These are phyloP conservation scores for Pleurotus citrinopileatus DNA, from an alignment of 768 basidiomycete species.

Conservation along the genomic window DNA sequence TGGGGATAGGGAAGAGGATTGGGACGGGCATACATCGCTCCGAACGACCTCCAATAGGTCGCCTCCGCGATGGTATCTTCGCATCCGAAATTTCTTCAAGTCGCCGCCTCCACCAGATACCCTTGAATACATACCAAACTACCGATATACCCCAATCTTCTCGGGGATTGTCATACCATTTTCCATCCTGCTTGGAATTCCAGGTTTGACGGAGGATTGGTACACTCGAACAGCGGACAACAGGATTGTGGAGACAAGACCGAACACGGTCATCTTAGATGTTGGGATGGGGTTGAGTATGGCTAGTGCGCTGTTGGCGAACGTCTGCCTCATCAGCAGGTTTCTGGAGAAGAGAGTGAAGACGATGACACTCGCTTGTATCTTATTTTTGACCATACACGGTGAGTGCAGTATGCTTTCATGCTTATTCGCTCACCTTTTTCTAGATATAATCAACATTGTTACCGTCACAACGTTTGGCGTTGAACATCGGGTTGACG, in stretches of 20 bases:
- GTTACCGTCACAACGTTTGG: slow-evolving; percentile 58
- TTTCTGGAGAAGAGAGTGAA: slow-evolving; percentile 71
- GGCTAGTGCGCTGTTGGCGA: slow-evolving; percentile 65
- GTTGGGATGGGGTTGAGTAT: slow-evolving; percentile 66
- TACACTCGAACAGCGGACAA: slow-evolving; percentile 55
- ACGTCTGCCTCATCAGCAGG: slow-evolving; percentile 60
- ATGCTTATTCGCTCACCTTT: background rate
- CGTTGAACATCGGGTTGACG: slow-evolving; percentile 53
- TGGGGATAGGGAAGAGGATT: background rate
- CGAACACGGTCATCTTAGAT: slow-evolving; percentile 58
- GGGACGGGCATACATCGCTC: too few species aligned
- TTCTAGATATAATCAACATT: slow-evolving; percentile 69
- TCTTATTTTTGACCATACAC: slow-evolving; percentile 65
- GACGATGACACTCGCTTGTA: slow-evolving; percentile 59
- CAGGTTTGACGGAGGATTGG: slow-evolving; percentile 75
- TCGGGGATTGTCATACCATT: slow-evolving; percentile 73
- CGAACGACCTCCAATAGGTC: background rate
- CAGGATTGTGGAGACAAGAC: slow-evolving; percentile 40
- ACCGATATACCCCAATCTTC: slow-evolving; percentile 62
- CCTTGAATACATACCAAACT: slow-evolving; percentile 46
- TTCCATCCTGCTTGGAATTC: slow-evolving; percentile 79
- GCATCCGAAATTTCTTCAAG: slow-evolving; percentile 15
- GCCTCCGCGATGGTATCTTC: slow-evolving; percentile 14
- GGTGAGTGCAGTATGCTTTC: slow-evolving; percentile 37
- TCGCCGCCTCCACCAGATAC: slow-evolving; percentile 22